These are phyloP conservation scores for Crithidia bombi DNA, from an alignment of 208 protist genomes.

Conservation along the genomic window DNA sequence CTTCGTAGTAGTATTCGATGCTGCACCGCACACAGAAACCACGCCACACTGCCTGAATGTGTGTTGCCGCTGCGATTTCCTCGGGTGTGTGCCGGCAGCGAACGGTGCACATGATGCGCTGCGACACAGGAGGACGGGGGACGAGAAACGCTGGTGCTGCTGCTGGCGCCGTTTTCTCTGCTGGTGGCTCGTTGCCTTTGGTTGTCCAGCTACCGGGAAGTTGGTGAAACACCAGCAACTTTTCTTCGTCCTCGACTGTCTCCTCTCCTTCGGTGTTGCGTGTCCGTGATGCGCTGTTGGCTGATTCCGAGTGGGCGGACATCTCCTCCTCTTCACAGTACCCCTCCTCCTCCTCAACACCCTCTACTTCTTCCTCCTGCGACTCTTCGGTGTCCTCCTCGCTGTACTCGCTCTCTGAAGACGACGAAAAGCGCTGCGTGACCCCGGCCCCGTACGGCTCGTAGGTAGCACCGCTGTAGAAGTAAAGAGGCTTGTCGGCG, in stretches of 20 bases:
- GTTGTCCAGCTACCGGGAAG: no score
- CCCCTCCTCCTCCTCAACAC: background rate
- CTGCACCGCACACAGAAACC: slow-evolving; percentile 47
- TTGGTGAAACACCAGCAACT: background rate
- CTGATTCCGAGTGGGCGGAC: no score
- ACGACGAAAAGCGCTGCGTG: background rate
- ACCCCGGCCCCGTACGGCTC: background rate
- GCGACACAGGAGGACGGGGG: slow-evolving; percentile 4
- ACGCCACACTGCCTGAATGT: slow-evolving; percentile 62
- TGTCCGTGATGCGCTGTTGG: no score
- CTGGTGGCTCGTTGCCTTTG: no score
- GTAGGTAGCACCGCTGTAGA: slow-evolving; percentile 17
- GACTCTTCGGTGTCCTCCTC: background rate
- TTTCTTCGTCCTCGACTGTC: no score
- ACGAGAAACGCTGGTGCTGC: slow-evolving; percentile 9
- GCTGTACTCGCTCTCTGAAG: background rate
- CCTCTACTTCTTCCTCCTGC: background rate
- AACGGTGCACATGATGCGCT: slow-evolving; percentile 1
- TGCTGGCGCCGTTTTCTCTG: background rate
- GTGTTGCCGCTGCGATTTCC: slow-evolving; percentile 36
- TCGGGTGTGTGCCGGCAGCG: slow-evolving; percentile 14
- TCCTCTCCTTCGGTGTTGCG: no score
- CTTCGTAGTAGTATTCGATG: slow-evolving; percentile 68
- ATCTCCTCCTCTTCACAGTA: background rate
- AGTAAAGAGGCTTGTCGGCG: slow-evolving; percentile 11